Base-by-base conservation (phyloP, 2,329 filamentous ascomycete species). In the Alternaria panax region DNA sequence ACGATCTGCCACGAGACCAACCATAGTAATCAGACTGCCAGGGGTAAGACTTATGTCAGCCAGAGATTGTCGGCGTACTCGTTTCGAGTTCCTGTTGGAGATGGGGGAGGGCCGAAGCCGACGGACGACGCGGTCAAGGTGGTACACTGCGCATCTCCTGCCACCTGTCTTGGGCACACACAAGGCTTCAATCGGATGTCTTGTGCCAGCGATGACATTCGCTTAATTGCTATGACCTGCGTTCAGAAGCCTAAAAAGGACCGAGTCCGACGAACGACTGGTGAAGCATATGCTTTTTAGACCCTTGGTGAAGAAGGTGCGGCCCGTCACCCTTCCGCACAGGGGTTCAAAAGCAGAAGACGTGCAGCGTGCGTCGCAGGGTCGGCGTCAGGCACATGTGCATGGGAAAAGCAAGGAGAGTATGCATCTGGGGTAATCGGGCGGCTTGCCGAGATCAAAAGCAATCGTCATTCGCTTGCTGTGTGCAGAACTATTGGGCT, bases 11-110 rank as follows among this genome's bases (percentile, higher is more conserved):
- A 38, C 34, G 16, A 24, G 34, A 36, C 30, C 16, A 4, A 7
- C 12, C 14, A 14, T 14, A 30, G n/a, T 9, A 38, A 18, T 18
- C 36, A 38, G n/a, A 20, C 5, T 38, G 51, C 28, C 22, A 43
- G 51, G 51, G 56, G 22, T 34, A 40, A 9, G 27, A n/a, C 43
- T 48, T 59, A 54, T 41, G 51, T 59, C 46, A 56, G 41, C 56
- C 41, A 6, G n/a, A n/a, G n/a, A n/a, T n/a, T n/a, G n/a, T n/a
- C n/a, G n/a, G n/a, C 25, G 9, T 54, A 32, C 30, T 32, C 46
- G 43, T 28, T 30, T n/a, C 11, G 18, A 24, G 4, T 8, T 28
- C 18, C 18, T n/a, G n/a, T n/a, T n/a, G n/a, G n/a, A n/a, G n/a
- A n/a, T n/a, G n/a, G n/a, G n/a, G n/a, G n/a, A n/a, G n/a, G n/a